Base-by-base conservation (phyloP, 371 early-diverging fungal genomes). In the Rhizopus sp. region DNA sequence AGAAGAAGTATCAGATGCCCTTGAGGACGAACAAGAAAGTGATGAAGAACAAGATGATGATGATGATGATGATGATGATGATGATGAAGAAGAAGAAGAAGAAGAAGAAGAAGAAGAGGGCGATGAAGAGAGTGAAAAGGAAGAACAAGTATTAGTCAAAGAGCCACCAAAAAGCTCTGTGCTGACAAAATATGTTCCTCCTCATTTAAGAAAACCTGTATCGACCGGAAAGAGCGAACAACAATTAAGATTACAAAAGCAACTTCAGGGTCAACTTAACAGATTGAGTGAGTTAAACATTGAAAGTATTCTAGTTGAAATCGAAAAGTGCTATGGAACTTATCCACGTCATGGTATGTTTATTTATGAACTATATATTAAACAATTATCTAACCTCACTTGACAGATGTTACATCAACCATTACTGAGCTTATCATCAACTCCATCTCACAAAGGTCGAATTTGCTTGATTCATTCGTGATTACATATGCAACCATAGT, bases 261-360 rank as follows among this genome's bases (percentile, higher is more conserved):
- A 83, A 38, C 64, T 95, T 4, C 93, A 93, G 69, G 98, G 98
- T 60, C 83, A 89, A 55, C 74, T 96, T 12, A 96, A 95, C 78
- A 87, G 83, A 76, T 73, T 96, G 66, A 93, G 90, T 70, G 97
- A 95, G 70, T 83, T 87, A 66, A 96, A 95, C 64, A 85, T 96
- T 44, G 96, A 95, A 62, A 80, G 85, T 16, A 96, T 94, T 52
- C 59, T 95, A 12, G 40, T 78, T 55, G 89, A 90, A 32, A 81
- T 94, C 50, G 95, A 95, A 59, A 86, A 83, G 32, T 81, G 86
- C 38, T 94, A 92, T 65, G 73, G 87, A 51, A 82, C 83, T 57
- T 85, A 93, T 69, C 84, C 89, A 38, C 88, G 96, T 37, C 90
- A 93, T 64, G 90, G 88, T 88, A 80, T 64, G 50, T 12, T 30